Base-by-base conservation (phyloP, 176 grass and related monocot genomes). In the Hordeum marinum region DNA sequence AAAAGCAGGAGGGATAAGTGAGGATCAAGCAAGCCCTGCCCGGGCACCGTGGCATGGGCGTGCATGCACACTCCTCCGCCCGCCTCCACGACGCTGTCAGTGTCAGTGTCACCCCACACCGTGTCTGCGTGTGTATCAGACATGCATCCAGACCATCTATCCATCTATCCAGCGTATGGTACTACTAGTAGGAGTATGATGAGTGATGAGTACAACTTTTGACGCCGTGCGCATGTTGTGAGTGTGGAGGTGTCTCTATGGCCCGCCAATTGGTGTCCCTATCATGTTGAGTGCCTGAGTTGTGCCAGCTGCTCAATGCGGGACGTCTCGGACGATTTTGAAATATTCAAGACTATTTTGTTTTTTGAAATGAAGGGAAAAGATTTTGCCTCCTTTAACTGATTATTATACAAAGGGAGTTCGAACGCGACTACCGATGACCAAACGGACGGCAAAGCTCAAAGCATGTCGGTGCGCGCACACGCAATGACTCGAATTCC, bases 1-100 rank as follows among this genome's bases (percentile, higher is more conserved):
- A 7, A 83, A 83, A 63, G 66, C 1, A 25, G 5, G 42, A 35
- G 24, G 81, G 87, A 84, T 89, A 89, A 80, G 82, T 89, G 87
- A 69, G 80, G 87, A 89, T 36, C 13, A 89, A 89, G 82, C 87
- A 88, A 88, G 8, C 50, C 24, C 65, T 6, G n/a, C 11, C 20
- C 46, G 18, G 36, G 67, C 67, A 0, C 42, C 11, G 14, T 39
- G 32, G 45, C 37, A 59, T 67, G 39, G 4, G 62, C 43, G 3
- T 46, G 37, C 23, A 32, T 20, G 60, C 63, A 63, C 50, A 12
- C 54, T 52, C 31, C 46, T 50, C 43, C 43, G 1, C 5, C 46
- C 62, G 13, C 29, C 27, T 17, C 11, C 42, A 80, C 14, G 36
- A 48, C 41, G 29, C 17, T 60, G 66, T 68, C 34, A 35, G 52